A percentile compares a stretch with the other conserved stretches of the same genome.
Evolutionary conservation across 805 yeast species (phyloP).

Genomic region (Lachancea waltii): DNA sequence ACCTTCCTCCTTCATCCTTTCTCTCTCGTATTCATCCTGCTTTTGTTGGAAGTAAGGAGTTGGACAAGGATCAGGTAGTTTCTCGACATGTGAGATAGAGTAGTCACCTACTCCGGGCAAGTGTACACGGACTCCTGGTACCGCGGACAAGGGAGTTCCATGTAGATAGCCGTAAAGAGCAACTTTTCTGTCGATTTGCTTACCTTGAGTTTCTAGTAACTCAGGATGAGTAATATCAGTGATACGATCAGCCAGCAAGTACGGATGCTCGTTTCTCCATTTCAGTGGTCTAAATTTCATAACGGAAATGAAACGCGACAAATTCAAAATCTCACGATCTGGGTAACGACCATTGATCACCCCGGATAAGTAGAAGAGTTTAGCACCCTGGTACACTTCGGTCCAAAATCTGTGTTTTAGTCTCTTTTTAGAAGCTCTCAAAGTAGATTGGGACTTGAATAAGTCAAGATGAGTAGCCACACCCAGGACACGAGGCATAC

Average conservation of each 20-base stretch:
- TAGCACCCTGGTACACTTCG: slow-evolving; percentile 97
- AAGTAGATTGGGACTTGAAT: slow-evolving; percentile 81
- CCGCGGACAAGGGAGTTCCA: slow-evolving; percentile 75
- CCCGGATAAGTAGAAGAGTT: slow-evolving; percentile 87
- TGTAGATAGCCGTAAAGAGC: slow-evolving; percentile 93
- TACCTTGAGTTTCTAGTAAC: slow-evolving; percentile 57
- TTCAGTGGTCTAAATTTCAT: slow-evolving; percentile 99
- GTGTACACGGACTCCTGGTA: slow-evolving; percentile 68
- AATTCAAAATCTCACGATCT: slow-evolving; percentile 87
- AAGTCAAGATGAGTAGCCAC: slow-evolving; percentile 93
- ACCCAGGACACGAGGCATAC: slow-evolving; percentile 96
- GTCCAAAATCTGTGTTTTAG: slow-evolving; percentile 97
- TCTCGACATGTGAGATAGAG: slow-evolving; percentile 67
- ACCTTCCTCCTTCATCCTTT: slow-evolving; percentile 57
- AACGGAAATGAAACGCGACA: slow-evolving; percentile 87
- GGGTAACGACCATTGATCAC: slow-evolving; percentile 97
- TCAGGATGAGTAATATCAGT: slow-evolving; percentile 94
- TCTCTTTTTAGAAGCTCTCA: slow-evolving; percentile 85
- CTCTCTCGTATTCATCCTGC: slow-evolving; percentile 74
- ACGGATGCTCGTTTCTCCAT: slow-evolving; percentile 99
- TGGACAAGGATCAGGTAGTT: slow-evolving; percentile 97
- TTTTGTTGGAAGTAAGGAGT: slow-evolving; percentile 89
- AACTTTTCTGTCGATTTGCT: slow-evolving; percentile 80
- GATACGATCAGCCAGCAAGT: slow-evolving; percentile 81
- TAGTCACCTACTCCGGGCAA: slow-evolving; percentile 95